Conservation (phyloP, 2,329 filamentous ascomycete species). For the Davidsoniella eucalypti region DNA sequence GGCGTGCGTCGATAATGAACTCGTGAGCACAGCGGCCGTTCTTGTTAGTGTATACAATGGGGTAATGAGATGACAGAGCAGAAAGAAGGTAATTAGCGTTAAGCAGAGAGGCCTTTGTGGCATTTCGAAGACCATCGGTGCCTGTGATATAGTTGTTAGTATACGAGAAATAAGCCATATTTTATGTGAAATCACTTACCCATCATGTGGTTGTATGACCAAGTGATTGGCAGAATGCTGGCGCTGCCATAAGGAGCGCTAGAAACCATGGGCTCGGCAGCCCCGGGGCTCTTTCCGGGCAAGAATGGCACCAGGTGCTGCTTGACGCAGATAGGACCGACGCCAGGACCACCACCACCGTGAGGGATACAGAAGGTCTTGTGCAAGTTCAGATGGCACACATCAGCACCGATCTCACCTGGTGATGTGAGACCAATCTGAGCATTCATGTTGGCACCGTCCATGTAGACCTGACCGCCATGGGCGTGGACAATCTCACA, state of each 20-base stretch:
- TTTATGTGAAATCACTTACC: constrained; percentile 26
- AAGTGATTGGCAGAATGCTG: constrained; percentile 84
- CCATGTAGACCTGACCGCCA: constrained; percentile 95
- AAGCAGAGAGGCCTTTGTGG: constrained; percentile 81
- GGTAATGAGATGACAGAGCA: constrained; percentile 70
- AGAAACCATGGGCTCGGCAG: constrained; percentile 44
- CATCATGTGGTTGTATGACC: constrained; percentile 94
- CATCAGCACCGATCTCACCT: constrained; percentile 87
- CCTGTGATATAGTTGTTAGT: constrained; percentile 18
- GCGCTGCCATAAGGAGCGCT: constrained; percentile 78
- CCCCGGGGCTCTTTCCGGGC: constrained; percentile 32
- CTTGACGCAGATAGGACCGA: constrained; percentile 87
- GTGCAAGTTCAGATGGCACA: constrained; percentile 93
- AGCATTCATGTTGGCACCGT: constrained; percentile 96
- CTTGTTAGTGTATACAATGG: constrained; percentile 84
- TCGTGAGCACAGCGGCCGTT: constrained; percentile 86
- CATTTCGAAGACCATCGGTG: constrained; percentile 63
- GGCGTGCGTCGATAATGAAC: constrained; percentile 82
- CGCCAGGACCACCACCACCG: constrained; percentile 82
- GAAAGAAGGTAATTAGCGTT: constrained; percentile 96
- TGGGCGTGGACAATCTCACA: constrained; percentile 74
- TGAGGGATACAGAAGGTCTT: constrained; percentile 99
- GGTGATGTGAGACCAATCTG: constrained; percentile 92
- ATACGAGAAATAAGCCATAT: constrained; percentile 10
- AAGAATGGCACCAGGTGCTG: constrained; percentile 61